phyloP scores from a whole-genome alignment of 495 filamentous ascomycete genomes.

The Pyrenula massariospora region DNA sequence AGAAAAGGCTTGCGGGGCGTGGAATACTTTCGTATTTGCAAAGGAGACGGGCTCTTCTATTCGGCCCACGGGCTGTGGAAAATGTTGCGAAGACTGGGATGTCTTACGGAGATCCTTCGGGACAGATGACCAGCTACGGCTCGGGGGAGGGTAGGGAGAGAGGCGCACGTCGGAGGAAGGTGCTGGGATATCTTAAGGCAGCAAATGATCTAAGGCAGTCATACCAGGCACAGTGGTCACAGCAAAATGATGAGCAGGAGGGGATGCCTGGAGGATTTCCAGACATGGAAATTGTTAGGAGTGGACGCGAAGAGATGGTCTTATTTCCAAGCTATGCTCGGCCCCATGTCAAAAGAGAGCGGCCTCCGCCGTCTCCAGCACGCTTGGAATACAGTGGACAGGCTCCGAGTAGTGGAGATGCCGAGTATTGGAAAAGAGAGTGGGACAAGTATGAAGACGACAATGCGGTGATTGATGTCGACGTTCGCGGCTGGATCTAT shows the following conservation, averaged over 20 bases:
- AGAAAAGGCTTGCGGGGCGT: constrained; percentile 24
- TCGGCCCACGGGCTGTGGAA: constrained; percentile 7
- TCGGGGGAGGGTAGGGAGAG: constrained; percentile 34
- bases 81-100: constrained; percentile 16
- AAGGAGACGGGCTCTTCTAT: constrained; percentile 32
- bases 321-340: constrained; percentile 86
- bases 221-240: constrained; percentile 49
- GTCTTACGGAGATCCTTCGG: constrained; percentile 22
- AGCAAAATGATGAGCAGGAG: constrained; percentile 38
- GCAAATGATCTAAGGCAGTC: constrained; percentile 85
- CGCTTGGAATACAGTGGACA: constrained; percentile 15
- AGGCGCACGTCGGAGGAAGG: constrained; percentile 62
- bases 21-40: constrained; percentile 39
- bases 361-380: constrained; percentile 16
- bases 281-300: constrained; percentile 64
- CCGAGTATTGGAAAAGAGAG: constrained; percentile 40
- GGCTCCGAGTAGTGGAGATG: constrained; percentile 28
- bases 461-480: constrained; percentile 78
- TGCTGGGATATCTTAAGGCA: constrained; percentile 76
- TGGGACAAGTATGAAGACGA: constrained; percentile 63
- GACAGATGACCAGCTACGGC: constrained; percentile 16
- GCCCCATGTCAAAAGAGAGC: constrained; percentile 34
- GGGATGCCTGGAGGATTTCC: constrained; percentile 70
- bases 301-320: constrained; percentile 83
- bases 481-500: constrained; percentile 92